A percentile compares a stretch with the other conserved stretches of the same genome.
Evolutionary conservation across 148 eudicot species (phyloP).

Genomic region (Heliosperma pusillum): DNA sequence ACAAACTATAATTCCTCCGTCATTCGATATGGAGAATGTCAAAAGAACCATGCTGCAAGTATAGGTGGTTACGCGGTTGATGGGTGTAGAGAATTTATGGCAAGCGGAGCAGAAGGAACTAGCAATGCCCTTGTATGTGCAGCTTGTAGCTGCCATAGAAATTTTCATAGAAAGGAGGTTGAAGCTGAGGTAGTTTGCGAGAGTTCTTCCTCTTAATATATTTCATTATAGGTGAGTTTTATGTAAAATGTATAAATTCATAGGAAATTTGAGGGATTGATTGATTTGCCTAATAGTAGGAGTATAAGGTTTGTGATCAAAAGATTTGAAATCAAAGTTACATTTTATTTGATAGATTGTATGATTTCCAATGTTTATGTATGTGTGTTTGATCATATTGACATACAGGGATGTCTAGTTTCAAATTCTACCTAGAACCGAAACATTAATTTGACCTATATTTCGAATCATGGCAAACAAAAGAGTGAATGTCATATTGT

Average conservation of each 20-base stretch:
- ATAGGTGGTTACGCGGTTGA: slow-evolving; percentile 83
- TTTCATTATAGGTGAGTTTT: neutral
- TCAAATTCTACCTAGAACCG: too few relatives aligned
- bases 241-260: slow-evolving; percentile 15
- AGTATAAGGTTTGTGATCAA: slow-evolving; percentile 13
- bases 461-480: too few relatives aligned
- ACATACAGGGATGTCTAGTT: too few relatives aligned
- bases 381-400: neutral
- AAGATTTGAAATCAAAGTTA: neutral
- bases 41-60: slow-evolving; percentile 75
- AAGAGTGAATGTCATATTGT: too few relatives aligned
- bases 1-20: slow-evolving; percentile 22
- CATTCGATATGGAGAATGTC: slow-evolving; percentile 56
- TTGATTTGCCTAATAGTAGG: neutral
- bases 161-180: slow-evolving; percentile 58
- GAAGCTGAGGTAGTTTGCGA: slow-evolving; percentile 51
- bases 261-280: slow-evolving; percentile 14
- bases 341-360: slow-evolving; percentile 6
- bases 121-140: slow-evolving; percentile 52
- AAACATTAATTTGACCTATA: too few relatives aligned
- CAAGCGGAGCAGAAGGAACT: slow-evolving; percentile 55
- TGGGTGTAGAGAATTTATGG: slow-evolving; percentile 83
- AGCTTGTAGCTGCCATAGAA: slow-evolving; percentile 80
- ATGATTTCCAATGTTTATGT: neutral
- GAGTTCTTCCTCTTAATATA: slow-evolving; percentile 30